Conservation (phyloP, 176 grass and related monocot species). For the Coix lacrymajobi region DNA sequence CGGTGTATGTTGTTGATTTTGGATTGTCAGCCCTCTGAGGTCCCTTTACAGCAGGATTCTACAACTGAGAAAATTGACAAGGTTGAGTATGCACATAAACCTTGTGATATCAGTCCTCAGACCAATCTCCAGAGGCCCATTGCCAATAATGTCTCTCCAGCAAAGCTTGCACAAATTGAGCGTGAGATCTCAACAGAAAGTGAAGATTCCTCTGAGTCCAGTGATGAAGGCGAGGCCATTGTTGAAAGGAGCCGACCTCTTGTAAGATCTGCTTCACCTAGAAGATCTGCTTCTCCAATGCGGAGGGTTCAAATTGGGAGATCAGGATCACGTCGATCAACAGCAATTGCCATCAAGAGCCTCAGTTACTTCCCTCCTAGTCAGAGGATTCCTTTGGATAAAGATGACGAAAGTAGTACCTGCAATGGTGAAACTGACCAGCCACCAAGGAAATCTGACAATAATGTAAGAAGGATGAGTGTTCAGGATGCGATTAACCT, state of each 20-base stretch:
- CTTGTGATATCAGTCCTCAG: not conserved
- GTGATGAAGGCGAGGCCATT: conserved; percentile 50
- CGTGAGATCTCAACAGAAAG: conserved; percentile 68
- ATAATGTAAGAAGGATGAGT: conserved; percentile 77
- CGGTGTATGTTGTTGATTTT: conserved; percentile 55
- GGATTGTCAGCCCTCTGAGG: conserved; percentile 32
- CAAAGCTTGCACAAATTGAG: conserved; percentile 92
- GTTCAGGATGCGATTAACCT: conserved; percentile 97
- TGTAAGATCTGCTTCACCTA: conserved; percentile 85
- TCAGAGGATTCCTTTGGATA: conserved; percentile 68
- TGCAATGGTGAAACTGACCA: conserved; percentile 68
- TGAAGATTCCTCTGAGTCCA: conserved; percentile 53
- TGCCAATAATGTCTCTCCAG: conserved; percentile 56
- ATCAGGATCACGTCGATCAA: conserved; percentile 89
- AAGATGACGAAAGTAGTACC: conserved; percentile 62
- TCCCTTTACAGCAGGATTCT: not conserved
- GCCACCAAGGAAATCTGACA: conserved; percentile 68
- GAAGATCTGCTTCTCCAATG: conserved; percentile 97
- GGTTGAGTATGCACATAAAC: conserved; percentile 19
- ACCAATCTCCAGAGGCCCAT: conserved; percentile 34
- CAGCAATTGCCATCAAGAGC: conserved; percentile 91
- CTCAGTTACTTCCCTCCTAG: conserved; percentile 80
- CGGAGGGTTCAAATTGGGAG: conserved; percentile 94
- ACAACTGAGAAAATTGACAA: conserved; percentile 30
- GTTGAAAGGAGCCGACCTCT: conserved; percentile 88